These are phyloP conservation scores for Macrophomina phaseolina DNA, from an alignment of 2,329 filamentous ascomycete genomes.

Conservation along the genomic window DNA sequence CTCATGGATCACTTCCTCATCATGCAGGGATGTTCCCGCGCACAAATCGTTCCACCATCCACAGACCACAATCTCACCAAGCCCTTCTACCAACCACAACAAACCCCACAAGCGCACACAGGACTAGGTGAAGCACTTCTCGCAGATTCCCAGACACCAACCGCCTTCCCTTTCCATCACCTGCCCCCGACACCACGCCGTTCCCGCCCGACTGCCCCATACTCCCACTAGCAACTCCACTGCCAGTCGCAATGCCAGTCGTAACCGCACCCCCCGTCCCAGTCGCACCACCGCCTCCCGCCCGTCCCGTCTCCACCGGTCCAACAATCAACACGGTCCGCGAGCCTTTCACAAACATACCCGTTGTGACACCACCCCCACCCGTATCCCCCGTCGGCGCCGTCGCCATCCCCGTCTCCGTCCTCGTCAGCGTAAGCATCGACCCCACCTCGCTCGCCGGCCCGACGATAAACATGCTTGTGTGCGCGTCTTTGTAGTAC, in stretches of 20 bases:
- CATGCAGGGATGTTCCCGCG: too few species aligned
- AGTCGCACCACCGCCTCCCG: too few species aligned
- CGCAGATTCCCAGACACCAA: too few species aligned
- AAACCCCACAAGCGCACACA: background rate
- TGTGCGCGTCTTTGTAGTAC: background rate
- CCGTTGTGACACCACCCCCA: background rate
- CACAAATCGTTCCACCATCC: too few species aligned
- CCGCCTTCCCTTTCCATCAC: too few species aligned
- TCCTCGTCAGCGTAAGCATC: background rate
- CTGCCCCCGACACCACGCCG: too few species aligned
- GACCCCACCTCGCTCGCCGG: slow-evolving; percentile 1
- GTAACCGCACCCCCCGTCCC: background rate
- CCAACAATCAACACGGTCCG: slow-evolving; percentile 21
- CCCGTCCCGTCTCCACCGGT: background rate
- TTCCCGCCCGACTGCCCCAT: background rate
- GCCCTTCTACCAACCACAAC: background rate
- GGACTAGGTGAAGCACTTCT: background rate
- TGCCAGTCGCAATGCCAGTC: background rate
- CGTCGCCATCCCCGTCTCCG: background rate
- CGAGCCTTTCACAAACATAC: background rate
- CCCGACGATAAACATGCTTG: slow-evolving; percentile 17
- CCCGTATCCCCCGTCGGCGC: background rate
- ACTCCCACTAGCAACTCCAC: background rate
- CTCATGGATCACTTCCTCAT: too few species aligned
- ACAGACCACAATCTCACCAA: background rate